Base-by-base conservation (phyloP, 345 rosid species). In the Brassica juncea region DNA sequence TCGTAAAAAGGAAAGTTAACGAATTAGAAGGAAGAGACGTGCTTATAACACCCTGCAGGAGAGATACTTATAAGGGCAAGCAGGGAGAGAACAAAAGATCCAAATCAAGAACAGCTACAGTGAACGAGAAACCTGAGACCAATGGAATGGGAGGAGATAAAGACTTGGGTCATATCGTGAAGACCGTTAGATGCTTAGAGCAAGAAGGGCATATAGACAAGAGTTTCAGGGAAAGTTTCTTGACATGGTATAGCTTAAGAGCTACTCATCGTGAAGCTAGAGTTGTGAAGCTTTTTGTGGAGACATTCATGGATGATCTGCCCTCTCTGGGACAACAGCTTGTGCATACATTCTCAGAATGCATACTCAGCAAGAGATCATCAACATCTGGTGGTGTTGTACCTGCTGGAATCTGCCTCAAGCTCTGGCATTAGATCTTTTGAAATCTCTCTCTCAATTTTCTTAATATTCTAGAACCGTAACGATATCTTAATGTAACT, bases 231-330 rank as follows among this genome's bases (percentile, higher is more conserved):
- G 91, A 96, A 89, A 93, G 89, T 78, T 93, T 96, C 84, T 84
- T 96, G 80, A 93, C 97, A 11, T 95, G 99, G 98, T 95, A 90
- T 66, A 88, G 97, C 88, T 84, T 93, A 76, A 86, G 96, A 82
- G 98, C 99, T 39, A 89, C 90, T 16, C 76, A 86, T 55, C 90
- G 88, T 65, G 98, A 93, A 87, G 82, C 85, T 3, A 85, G 91
- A 85, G 69, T 93, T 58, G 99, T 95, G 75, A 95, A 95, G 85
- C 85, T 90, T 31, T 93, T 88, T 70, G 86, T 93, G 0, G 89
- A 93, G 75, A 88, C 86, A 1, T 92, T 96, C 58, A 84, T 76
- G 28, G 90, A 86, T 25, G 99, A 96, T 84, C 90, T 86, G 2
- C 87, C 89, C 12, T 87, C 99, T 34, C 91, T 95, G 34, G 94